Evolutionary conservation across 257 asterid species (phyloP), one percentile per base, ranked within the genome.

Genomic region (Eucommia ulmoides): DNA sequence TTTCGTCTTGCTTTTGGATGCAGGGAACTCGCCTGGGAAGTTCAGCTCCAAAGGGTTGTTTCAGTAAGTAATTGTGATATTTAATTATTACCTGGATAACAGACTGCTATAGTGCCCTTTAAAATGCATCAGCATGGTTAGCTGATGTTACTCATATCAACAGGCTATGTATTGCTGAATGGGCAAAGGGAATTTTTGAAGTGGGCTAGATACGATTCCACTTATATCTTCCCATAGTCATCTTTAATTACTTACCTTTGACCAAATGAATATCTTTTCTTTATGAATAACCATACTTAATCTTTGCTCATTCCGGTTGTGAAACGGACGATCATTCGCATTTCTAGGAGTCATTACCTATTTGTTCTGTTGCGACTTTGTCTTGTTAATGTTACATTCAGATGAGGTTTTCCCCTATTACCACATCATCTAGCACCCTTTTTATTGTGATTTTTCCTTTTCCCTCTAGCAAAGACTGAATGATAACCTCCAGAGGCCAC

Each of bases 11-110:
- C 38, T 20, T 55, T 23, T 63, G 53, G 33, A 46, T 79, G 82
- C 76, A 89, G 98, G 98, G 96, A 53, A 89, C 98, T 69, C 91
- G 96, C 50, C 94, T 89, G 19, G 98, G 98, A 68, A 89, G 96
- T 72, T 76, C 94, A 51, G 98, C 85, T 74, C 98, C 98, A 23
- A 89, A 89, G 72, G 98, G 98, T 54, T 89, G 98, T 73, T 82
- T 82, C 74, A 85, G 98, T 89, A 75, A 89, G 98, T 85, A 61
- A 44, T 52, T 41, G 11, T n/a, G n/a, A n/a, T n/a, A n/a, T n/a
- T n/a, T 11, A 17, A 23, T 35, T 60, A 24, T 56, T 64, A 48
- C 59, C 52, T 66, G 60, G 41, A 51, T 50, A 24, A 9, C 29
- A 33, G 38, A 9, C 49, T 23, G 25, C n/a, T 35, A n/a, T n/a